Evolutionary conservation across 1,284 basidiomycete genomes (phyloP).

Genomic region (Fomitopsis schrenkii): DNA sequence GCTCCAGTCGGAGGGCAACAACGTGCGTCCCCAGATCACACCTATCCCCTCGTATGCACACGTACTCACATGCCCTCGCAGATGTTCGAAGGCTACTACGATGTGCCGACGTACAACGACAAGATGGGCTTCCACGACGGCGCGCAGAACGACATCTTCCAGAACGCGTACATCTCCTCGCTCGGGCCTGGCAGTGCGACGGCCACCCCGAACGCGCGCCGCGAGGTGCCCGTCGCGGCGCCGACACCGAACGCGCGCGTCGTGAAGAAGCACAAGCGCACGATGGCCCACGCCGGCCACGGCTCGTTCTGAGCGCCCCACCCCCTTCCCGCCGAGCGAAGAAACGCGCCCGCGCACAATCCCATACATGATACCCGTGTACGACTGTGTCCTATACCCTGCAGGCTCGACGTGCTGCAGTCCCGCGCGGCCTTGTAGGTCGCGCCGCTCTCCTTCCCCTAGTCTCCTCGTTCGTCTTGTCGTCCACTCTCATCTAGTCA

Average conservation of each 20-base stretch:
- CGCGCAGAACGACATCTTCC: constrained; percentile 62
- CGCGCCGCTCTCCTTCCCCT: neutral
- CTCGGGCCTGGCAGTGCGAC: constrained; percentile 4
- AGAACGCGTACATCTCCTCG: constrained; percentile 29
- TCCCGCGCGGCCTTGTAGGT: constrained; percentile 2
- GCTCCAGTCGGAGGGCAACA: constrained; percentile 58
- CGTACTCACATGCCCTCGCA: constrained; percentile 14
- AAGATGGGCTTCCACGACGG: constrained; percentile 57
- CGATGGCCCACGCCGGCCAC: constrained; percentile 1
- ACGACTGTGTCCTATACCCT: constrained; percentile 1
- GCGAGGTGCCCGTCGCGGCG: neutral
- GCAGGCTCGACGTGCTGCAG: constrained; percentile 6
- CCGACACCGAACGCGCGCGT: neutral
- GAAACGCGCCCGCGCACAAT: neutral
- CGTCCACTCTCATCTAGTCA: neutral
- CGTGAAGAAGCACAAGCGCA: constrained; percentile 4
- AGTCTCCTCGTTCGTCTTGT: neutral
- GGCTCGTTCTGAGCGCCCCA: neutral
- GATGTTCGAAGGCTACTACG: constrained; percentile 52
- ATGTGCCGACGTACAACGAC: constrained; percentile 54
- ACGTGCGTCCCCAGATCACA: constrained; percentile 31
- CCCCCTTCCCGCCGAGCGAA: no score
- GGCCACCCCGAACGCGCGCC: constrained; percentile 5
- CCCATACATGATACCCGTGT: neutral
- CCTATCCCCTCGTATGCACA: neutral